These are phyloP conservation scores for Spathaspora girioi DNA, from an alignment of 805 yeast genomes.

Conservation along the genomic window DNA sequence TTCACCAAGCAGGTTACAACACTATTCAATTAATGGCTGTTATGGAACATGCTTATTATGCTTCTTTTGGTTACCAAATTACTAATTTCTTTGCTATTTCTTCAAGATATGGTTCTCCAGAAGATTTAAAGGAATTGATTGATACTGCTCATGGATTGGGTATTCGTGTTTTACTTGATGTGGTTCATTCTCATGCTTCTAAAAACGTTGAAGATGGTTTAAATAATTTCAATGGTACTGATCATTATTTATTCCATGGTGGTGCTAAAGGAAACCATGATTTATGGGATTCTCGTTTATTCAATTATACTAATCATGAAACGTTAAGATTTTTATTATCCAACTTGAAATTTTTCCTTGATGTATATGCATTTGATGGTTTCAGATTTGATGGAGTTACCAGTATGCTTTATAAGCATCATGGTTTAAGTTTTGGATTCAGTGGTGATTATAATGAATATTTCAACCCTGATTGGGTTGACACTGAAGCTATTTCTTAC, in stretches of 20 bases:
- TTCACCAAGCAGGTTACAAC: slow-evolving; percentile 82
- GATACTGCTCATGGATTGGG: slow-evolving; percentile 92
- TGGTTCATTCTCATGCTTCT: slow-evolving; percentile 95
- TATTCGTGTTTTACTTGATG: slow-evolving; percentile 79
- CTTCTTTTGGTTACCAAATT: slow-evolving; percentile 96
- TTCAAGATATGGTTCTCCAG: slow-evolving; percentile 93
- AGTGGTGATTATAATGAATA: slow-evolving; percentile 93
- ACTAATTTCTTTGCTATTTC: slow-evolving; percentile 88
- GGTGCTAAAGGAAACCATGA: slow-evolving; percentile 88
- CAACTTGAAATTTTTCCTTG: slow-evolving; percentile 79
- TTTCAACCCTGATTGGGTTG: slow-evolving; percentile 73
- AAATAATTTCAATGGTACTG: slow-evolving; percentile 92
- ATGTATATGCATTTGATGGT: slow-evolving; percentile 86
- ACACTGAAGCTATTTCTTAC: slow-evolving; percentile 81
- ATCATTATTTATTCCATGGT: slow-evolving; percentile 89
- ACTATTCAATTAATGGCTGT: slow-evolving; percentile 95
- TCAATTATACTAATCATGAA: slow-evolving; percentile 89
- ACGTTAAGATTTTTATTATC: slow-evolving; percentile 82
- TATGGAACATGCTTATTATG: slow-evolving; percentile 98
- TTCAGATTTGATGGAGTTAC: slow-evolving; percentile 97
- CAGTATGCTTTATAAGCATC: slow-evolving; percentile 86
- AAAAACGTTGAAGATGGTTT: slow-evolving; percentile 93
- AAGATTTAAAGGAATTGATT: slow-evolving; percentile 83
- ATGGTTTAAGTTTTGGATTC: slow-evolving; percentile 87
- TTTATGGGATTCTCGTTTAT: slow-evolving; percentile 94